A percentile compares a stretch with the other conserved stretches of the same genome.
Evolutionary conservation across 306 rosid species (phyloP).

Genomic region (Cotoneaster glaucophyllus): DNA sequence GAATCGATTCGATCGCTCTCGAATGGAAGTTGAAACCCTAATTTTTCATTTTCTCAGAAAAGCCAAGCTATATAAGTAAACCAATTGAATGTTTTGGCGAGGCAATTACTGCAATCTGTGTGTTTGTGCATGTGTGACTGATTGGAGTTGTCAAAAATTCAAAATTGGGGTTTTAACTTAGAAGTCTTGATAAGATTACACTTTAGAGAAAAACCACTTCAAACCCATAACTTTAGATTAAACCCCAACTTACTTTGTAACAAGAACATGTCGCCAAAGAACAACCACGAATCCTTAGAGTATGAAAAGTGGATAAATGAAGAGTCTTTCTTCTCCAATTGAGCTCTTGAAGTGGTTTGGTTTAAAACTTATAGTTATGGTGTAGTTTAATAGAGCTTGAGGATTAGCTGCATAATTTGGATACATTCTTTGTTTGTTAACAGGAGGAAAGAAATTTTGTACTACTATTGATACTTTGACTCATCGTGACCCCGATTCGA

Average conservation of each 20-base stretch:
- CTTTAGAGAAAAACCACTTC: no score
- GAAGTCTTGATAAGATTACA: no score
- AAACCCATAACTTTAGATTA: no score
- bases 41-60: not conserved
- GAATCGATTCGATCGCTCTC: not conserved
- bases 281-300: no score
- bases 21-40: not conserved
- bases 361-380: not conserved
- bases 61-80: not conserved
- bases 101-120: not conserved
- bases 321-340: not conserved
- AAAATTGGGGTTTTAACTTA: no score
- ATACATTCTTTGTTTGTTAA: not conserved
- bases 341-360: not conserved
- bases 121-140: not conserved
- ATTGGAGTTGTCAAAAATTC: not conserved
- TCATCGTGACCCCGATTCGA: slow-evolving; percentile 80
- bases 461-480: slow-evolving; percentile 75
- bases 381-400: not conserved
- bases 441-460: slow-evolving; percentile 85
- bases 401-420: not conserved
- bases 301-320: not conserved
- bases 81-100: not conserved
- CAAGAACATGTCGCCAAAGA: no score
- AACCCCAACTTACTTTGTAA: no score